Percentiles rank a stretch among this genome's conserved stretches.
These are phyloP conservation scores for Tolypocladium sp. DNA, from an alignment of 2,329 filamentous ascomycete genomes.

Conservation along the genomic window DNA sequence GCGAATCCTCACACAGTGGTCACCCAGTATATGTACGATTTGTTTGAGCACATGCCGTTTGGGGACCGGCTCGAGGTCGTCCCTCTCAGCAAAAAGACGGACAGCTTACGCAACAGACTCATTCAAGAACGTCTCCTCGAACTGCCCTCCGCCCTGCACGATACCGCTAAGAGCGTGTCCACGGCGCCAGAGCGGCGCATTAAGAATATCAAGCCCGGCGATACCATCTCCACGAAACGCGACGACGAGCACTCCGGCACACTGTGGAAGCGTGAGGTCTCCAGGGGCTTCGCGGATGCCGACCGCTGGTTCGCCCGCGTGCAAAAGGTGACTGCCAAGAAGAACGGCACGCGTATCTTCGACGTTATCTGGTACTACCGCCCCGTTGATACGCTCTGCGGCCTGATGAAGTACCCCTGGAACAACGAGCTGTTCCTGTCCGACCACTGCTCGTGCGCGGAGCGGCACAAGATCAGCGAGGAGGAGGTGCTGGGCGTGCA, in stretches of 20 bases:
- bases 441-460: slow-evolving; percentile 62
- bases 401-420: slow-evolving; percentile 57
- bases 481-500: slow-evolving; percentile 50
- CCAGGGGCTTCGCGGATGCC: slow-evolving; percentile 31
- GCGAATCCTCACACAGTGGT: slow-evolving; percentile 46
- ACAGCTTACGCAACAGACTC: slow-evolving; percentile 18
- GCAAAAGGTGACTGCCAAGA: slow-evolving; percentile 37
- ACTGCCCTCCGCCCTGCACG: slow-evolving; percentile 11
- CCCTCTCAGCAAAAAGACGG: slow-evolving; percentile 14
- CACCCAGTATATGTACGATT: slow-evolving; percentile 57
- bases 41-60: slow-evolving; percentile 57
- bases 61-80: slow-evolving; percentile 36
- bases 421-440: slow-evolving; percentile 68
- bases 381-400: slow-evolving; percentile 62
- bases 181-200: slow-evolving; percentile 13
- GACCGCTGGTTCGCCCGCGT: slow-evolving; percentile 65
- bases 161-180: slow-evolving; percentile 11
- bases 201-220: slow-evolving; percentile 29
- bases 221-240: slow-evolving; percentile 38
- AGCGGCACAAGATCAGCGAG: slow-evolving; percentile 35
- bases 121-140: slow-evolving; percentile 18
- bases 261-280: slow-evolving; percentile 44
- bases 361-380: slow-evolving; percentile 68
- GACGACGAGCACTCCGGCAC: slow-evolving; percentile 38
- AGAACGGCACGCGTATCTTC: slow-evolving; percentile 33